These are phyloP conservation scores for Blastocystis sp. DNA, from an alignment of 352 stramenopile genomes.

Conservation along the genomic window DNA sequence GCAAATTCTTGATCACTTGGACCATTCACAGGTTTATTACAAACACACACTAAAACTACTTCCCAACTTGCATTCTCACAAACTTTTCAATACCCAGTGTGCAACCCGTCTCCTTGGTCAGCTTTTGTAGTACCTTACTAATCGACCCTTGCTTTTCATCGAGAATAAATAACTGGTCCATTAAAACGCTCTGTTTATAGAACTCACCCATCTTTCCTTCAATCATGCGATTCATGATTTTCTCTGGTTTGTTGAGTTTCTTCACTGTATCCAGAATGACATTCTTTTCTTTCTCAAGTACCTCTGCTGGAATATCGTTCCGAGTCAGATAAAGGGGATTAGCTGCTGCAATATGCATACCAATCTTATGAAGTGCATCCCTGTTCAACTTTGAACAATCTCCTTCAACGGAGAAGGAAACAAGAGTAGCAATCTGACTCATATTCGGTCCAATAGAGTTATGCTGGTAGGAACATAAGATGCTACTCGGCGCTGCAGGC, in stretches of 20 bases:
- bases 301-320: slow-evolving; percentile 8
- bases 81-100: slow-evolving; percentile 53
- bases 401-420: slow-evolving; percentile 2
- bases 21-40: background rate
- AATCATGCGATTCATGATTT: slow-evolving; percentile 68
- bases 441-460: slow-evolving; percentile 59
- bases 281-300: slow-evolving; percentile 19
- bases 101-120: slow-evolving; percentile 23
- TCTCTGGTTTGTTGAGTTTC: slow-evolving; percentile 67
- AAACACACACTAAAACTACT: slow-evolving; percentile 65
- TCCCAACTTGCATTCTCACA: slow-evolving; percentile 56
- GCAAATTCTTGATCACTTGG: background rate
- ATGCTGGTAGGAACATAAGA: slow-evolving; percentile 58
- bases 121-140: slow-evolving; percentile 29
- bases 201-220: slow-evolving; percentile 62
- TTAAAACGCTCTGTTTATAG: slow-evolving; percentile 58
- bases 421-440: slow-evolving; percentile 52
- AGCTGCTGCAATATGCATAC: slow-evolving; percentile 63
- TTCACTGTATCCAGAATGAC: slow-evolving; percentile 61
- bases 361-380: slow-evolving; percentile 49
- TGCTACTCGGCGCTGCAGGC: background rate
- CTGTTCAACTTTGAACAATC: background rate
- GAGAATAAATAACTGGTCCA: slow-evolving; percentile 67
- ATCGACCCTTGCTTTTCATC: slow-evolving; percentile 59
- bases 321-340: slow-evolving; percentile 37